Conservation (phyloP, 2,329 filamentous ascomycete species). For the Paraphoma chrysanthemicola region DNA sequence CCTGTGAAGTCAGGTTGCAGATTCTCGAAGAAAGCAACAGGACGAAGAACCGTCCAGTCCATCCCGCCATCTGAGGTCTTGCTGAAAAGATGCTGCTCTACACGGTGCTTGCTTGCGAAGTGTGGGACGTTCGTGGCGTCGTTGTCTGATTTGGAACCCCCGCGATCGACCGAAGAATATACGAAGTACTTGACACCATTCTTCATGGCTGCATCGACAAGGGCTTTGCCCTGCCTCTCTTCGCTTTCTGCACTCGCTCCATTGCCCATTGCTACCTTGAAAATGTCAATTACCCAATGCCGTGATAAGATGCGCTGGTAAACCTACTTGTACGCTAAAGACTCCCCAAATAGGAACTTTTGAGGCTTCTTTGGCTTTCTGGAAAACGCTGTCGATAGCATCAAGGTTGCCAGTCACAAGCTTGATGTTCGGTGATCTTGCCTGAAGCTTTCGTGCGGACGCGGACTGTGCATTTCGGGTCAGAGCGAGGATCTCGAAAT, state of each 20-base stretch:
- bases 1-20: constrained; percentile 46
- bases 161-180: constrained; percentile 46
- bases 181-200: constrained; percentile 43
- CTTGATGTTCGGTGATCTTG: constrained; percentile 55
- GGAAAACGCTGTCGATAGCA: constrained; percentile 57
- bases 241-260: constrained; percentile 15
- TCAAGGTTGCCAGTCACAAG: constrained; percentile 63
- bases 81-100: constrained; percentile 63
- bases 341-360: constrained; percentile 33
- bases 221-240: constrained; percentile 41
- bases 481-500: constrained; percentile 61
- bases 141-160: constrained; percentile 50
- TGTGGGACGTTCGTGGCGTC: constrained; percentile 64
- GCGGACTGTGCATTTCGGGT: constrained; percentile 59
- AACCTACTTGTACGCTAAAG: constrained; percentile 28
- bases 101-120: constrained; percentile 64
- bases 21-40: constrained; percentile 67
- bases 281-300: not conserved
- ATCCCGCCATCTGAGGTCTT: constrained; percentile 49
- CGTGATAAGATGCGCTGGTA: not conserved
- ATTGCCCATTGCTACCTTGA: not conserved
- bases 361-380: constrained; percentile 45
- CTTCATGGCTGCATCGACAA: constrained; percentile 40
- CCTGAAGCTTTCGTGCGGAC: constrained; percentile 55
- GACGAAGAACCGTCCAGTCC: constrained; percentile 65